Evolutionary conservation across 1,139 yeast species (phyloP), one percentile per base, ranked within the genome.

Genomic region (Geotrichum aggregatum): DNA sequence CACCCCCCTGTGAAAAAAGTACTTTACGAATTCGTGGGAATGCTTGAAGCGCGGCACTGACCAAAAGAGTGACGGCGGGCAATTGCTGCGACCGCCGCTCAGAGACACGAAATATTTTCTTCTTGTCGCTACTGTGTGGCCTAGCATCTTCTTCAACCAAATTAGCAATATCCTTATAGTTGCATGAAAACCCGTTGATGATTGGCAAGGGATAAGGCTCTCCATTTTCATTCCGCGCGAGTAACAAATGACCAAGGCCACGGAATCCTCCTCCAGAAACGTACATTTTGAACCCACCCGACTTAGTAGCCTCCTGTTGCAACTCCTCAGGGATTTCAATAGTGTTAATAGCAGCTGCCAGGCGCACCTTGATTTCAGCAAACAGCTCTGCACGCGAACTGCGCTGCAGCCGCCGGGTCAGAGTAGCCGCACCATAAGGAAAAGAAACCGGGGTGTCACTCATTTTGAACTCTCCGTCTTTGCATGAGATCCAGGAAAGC

Each of bases 261-360:
- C 87, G 71, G 49, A 81, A 71, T 0, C 87, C 87, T 50, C 87
- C 87, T 42, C 87, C 87, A 58, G 84, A 79, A 4, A 82, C 77
- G 62, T 77, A 82, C 38, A 82, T 61, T 58, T 79, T 76, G 59
- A 77, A 76, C 0, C 87, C 87, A 11, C 83, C 83, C 34, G 76
- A 74, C 28, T 60, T 59, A 42, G 70, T 68, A 0, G 84, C 83
- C 1, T 60, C 59, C 10, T 57, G 41, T 10, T 47, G 40, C 41
- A 69, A 48, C 16, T 57, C 61, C 6, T 55, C 55, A 5, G 69
- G 69, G 21, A 66, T 56, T 8, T 65, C 58, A 44, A 81, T 77
- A 38, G 72, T 68, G 26, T 73, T 69, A 34, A 79, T 64, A 0
- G 84, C 83, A 30, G 72, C 67, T 35, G 70, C 69, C 55, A 76